Percentiles rank a stretch among this genome's conserved stretches.
Evolutionary conservation across 2,329 filamentous ascomycete genomes (phyloP).

Genomic region (Diplodia mutila): DNA sequence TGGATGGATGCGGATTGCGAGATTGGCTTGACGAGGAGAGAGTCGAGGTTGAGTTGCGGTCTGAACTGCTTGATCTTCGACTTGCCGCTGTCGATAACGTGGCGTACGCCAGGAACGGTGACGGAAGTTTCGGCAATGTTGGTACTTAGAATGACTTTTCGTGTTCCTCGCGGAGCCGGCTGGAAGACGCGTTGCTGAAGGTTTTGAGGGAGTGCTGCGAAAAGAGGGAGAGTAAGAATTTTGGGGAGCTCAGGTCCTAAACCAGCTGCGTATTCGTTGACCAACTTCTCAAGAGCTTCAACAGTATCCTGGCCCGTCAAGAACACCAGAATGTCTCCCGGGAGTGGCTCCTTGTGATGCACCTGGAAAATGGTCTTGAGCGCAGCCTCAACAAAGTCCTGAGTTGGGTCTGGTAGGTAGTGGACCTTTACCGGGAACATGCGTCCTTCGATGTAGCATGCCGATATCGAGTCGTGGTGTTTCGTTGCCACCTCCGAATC

Average conservation of each 20-base stretch:
- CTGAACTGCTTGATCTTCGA: slow-evolving; percentile 93
- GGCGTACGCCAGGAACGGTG: slow-evolving; percentile 89
- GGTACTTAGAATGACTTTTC: slow-evolving; percentile 89
- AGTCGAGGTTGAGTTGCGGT: slow-evolving; percentile 82
- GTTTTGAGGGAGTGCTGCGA: slow-evolving; percentile 84
- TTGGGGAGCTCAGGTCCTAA: slow-evolving; percentile 77
- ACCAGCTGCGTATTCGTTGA: slow-evolving; percentile 76
- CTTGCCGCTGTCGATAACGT: slow-evolving; percentile 91
- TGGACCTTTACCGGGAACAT: slow-evolving; percentile 82
- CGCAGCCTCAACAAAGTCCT: slow-evolving; percentile 80
- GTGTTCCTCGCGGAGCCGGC: slow-evolving; percentile 71
- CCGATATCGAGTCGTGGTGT: slow-evolving; percentile 46
- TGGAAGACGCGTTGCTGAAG: slow-evolving; percentile 87
- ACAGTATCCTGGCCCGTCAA: slow-evolving; percentile 93
- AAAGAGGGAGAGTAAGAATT: slow-evolving; percentile 75
- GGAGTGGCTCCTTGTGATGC: slow-evolving; percentile 84
- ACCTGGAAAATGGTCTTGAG: slow-evolving; percentile 84
- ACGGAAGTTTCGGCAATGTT: slow-evolving; percentile 99
- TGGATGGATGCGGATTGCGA: slow-evolving; percentile 94
- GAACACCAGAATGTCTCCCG: slow-evolving; percentile 91
- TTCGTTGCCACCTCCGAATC: not conserved
- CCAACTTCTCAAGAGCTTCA: slow-evolving; percentile 75
- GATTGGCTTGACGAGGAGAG: slow-evolving; percentile 85
- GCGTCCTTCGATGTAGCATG: slow-evolving; percentile 77
- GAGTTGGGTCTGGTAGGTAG: slow-evolving; percentile 73